Conservation (phyloP, 2,329 filamentous ascomycete species). For the Colletotrichum sp. region DNA sequence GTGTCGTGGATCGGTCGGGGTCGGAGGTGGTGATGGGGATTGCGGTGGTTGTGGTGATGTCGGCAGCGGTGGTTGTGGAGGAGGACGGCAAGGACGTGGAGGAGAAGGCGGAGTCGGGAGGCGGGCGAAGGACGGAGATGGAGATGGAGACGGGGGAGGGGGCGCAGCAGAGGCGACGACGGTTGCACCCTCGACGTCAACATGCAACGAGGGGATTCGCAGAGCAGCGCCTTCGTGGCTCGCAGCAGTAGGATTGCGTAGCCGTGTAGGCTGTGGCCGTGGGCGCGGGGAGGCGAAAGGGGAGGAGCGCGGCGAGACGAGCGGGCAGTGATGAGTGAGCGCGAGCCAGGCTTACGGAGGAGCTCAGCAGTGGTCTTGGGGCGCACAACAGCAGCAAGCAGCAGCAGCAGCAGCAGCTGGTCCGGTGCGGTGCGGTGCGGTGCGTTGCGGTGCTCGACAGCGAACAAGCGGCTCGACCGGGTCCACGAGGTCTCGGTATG, state of each 20-base stretch:
- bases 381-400: not conserved
- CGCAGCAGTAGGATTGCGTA: not conserved
- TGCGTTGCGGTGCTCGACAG: not conserved
- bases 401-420: not conserved
- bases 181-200: constrained; percentile 19
- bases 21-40: not conserved
- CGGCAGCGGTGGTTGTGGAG: constrained; percentile 20
- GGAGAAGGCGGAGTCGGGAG: constrained; percentile 16
- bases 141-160: constrained; percentile 25
- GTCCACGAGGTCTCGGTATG: constrained; percentile 19
- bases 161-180: constrained; percentile 21
- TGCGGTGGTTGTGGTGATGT: constrained; percentile 28
- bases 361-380: not conserved
- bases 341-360: not conserved
- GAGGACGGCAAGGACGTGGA: constrained; percentile 27
- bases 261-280: not conserved
- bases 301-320: not conserved
- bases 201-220: constrained; percentile 19
- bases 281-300: not conserved
- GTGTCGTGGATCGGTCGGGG: constrained; percentile 9
- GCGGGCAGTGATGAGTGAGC: not conserved
- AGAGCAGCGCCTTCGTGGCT: constrained; percentile 13
- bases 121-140: constrained; percentile 26
- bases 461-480: constrained; percentile 12
- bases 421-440: not conserved